phyloP scores from a whole-genome alignment of 2,329 filamentous ascomycete species.

The Fusarium oxysporum region DNA sequence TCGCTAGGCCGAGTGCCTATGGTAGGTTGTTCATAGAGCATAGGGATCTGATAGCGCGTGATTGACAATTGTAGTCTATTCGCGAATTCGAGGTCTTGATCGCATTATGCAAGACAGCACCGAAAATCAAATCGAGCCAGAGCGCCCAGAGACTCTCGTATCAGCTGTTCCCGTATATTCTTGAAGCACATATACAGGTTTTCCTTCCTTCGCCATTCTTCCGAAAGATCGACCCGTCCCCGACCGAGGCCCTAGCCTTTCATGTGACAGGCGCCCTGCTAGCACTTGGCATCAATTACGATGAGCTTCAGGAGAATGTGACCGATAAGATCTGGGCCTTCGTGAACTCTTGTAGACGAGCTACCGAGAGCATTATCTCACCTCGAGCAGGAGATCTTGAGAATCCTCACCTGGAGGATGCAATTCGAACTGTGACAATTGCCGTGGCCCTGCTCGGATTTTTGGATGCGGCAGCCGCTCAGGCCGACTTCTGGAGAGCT shows the following conservation, averaged over 20 bases:
- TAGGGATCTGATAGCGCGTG: neutral
- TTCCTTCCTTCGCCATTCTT: slow-evolving; percentile 86
- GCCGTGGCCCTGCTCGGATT: slow-evolving; percentile 91
- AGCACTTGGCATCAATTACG: slow-evolving; percentile 80
- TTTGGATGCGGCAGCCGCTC: slow-evolving; percentile 81
- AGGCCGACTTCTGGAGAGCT: slow-evolving; percentile 83
- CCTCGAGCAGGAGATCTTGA: slow-evolving; percentile 67
- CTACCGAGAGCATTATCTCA: slow-evolving; percentile 66
- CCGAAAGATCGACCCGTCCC: slow-evolving; percentile 84
- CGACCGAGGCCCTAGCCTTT: slow-evolving; percentile 85
- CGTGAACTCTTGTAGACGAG: slow-evolving; percentile 74
- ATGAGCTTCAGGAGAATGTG: slow-evolving; percentile 73
- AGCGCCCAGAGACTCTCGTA: slow-evolving; percentile 82
- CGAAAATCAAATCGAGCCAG: slow-evolving; percentile 75
- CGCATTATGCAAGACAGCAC: slow-evolving; percentile 90
- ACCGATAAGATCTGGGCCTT: slow-evolving; percentile 77
- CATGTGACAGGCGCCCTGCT: slow-evolving; percentile 84
- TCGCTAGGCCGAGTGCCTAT: slow-evolving; percentile 69
- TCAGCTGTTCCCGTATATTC: slow-evolving; percentile 85
- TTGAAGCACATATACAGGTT: slow-evolving; percentile 83
- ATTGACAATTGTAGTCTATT: slow-evolving; percentile 69
- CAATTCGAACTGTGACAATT: slow-evolving; percentile 77
- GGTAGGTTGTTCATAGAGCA: slow-evolving; percentile 56
- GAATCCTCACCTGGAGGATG: slow-evolving; percentile 72
- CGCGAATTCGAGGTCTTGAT: slow-evolving; percentile 93